These are phyloP conservation scores for Pestalotiopsis sp. DNA, from an alignment of 2,329 filamentous ascomycete species.

Conservation along the genomic window DNA sequence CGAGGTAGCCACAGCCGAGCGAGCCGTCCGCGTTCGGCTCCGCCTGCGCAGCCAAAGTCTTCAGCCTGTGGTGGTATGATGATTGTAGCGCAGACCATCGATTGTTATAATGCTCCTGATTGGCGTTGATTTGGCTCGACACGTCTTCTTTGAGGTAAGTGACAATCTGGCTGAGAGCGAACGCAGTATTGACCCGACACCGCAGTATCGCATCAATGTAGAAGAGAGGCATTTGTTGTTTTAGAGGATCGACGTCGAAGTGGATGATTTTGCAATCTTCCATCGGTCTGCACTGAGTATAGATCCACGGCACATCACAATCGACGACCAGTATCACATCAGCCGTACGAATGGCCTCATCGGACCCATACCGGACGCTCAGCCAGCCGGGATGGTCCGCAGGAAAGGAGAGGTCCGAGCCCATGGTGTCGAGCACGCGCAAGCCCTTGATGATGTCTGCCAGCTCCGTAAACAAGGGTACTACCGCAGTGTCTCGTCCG, in stretches of 20 bases:
- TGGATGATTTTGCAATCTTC: slow-evolving; percentile 59
- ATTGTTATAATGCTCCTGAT: slow-evolving; percentile 29
- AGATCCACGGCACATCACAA: slow-evolving; percentile 92
- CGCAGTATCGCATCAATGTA: slow-evolving; percentile 67
- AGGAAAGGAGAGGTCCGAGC: slow-evolving; percentile 81
- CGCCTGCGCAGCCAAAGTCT: slow-evolving; percentile 56
- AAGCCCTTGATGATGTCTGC: slow-evolving; percentile 68
- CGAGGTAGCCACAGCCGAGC: slow-evolving; percentile 54
- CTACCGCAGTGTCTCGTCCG: slow-evolving; percentile 66
- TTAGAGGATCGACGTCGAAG: slow-evolving; percentile 65
- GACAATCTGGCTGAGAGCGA: slow-evolving; percentile 68
- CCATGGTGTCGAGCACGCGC: slow-evolving; percentile 73
- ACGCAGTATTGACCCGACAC: slow-evolving; percentile 66
- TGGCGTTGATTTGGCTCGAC: slow-evolving; percentile 37
- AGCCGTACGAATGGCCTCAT: slow-evolving; percentile 71
- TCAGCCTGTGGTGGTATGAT: slow-evolving; percentile 58
- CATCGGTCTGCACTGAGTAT: slow-evolving; percentile 65
- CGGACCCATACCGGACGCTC: slow-evolving; percentile 71
- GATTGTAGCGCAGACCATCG: slow-evolving; percentile 57
- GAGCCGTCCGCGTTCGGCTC: slow-evolving; percentile 61
- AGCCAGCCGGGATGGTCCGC: slow-evolving; percentile 67
- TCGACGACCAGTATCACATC: slow-evolving; percentile 85
- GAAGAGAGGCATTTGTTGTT: slow-evolving; percentile 72
- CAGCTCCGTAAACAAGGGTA: slow-evolving; percentile 62
- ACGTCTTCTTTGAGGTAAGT: slow-evolving; percentile 43